Evolutionary conservation across 768 basidiomycete species (phyloP).

Genomic region (Suillus subalutaceus): DNA sequence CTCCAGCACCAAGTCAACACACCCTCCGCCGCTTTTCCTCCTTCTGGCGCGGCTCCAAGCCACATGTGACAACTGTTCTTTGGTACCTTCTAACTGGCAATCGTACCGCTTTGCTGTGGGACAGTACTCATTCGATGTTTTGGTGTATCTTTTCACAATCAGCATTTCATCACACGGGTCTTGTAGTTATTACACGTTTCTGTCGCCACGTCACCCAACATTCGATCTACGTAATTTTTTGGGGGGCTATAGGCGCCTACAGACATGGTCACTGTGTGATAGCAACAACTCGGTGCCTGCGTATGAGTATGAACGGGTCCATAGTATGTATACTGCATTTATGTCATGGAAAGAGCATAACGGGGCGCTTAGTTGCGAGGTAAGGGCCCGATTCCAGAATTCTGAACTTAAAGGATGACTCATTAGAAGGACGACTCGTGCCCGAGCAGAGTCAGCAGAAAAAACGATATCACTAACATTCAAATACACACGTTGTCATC

Average conservation of each 20-base stretch:
- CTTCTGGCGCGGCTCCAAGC: neutral
- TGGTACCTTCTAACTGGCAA: slow-evolving; percentile 2
- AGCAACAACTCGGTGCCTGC: neutral
- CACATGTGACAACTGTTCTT: neutral
- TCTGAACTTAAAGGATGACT: neutral
- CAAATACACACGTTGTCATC: neutral
- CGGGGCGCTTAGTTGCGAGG: neutral
- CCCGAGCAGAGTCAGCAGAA: neutral
- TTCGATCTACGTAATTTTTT: neutral
- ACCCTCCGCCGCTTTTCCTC: neutral
- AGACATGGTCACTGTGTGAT: neutral
- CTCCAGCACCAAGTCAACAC: neutral
- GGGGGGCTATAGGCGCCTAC: neutral
- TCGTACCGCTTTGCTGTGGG: neutral
- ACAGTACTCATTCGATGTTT: slow-evolving; percentile 7
- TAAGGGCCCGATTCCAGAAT: neutral
- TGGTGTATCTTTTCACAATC: slow-evolving; percentile 1
- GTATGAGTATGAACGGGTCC: too few relatives aligned
- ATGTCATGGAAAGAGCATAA: too few relatives aligned
- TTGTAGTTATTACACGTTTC: neutral
- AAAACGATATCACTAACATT: neutral
- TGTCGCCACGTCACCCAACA: neutral
- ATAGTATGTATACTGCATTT: too few relatives aligned
- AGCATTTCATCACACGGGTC: neutral
- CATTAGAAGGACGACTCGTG: too few relatives aligned